Conservation (phyloP, 2,329 filamentous ascomycete genomes). For the Monosporascus sp. region DNA sequence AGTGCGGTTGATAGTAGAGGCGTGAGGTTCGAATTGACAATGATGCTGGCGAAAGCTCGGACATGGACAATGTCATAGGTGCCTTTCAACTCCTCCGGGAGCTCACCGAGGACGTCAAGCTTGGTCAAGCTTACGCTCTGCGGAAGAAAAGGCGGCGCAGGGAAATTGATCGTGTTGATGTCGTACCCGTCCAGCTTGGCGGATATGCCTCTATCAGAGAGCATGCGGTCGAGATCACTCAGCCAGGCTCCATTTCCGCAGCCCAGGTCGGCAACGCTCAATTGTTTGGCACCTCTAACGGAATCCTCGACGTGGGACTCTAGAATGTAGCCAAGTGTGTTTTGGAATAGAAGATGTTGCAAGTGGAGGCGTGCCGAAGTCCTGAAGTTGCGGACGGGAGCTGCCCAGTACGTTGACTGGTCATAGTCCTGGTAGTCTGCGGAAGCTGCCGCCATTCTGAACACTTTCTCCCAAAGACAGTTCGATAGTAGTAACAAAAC, state of each 20-base stretch:
- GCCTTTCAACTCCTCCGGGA: neutral
- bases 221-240: neutral
- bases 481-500: no score
- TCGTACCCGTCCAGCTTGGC: constrained; percentile 8
- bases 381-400: constrained; percentile 5
- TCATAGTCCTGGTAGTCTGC: no score
- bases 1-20: neutral
- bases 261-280: constrained; percentile 9
- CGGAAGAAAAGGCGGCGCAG: constrained; percentile 1
- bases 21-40: neutral
- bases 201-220: neutral
- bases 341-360: constrained; percentile 15
- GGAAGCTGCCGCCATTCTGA: no score
- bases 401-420: constrained; percentile 3
- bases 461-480: no score
- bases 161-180: constrained; percentile 7
- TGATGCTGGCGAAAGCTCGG: constrained; percentile 1
- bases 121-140: neutral
- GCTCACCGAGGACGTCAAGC: constrained; percentile 1
- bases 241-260: constrained; percentile 11
- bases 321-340: constrained; percentile 11
- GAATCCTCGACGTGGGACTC: constrained; percentile 5
- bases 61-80: constrained; percentile 3
- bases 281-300: neutral
- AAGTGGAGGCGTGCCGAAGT: constrained; percentile 11